phyloP scores from a whole-genome alignment of 306 rosid species.

The Adenanthera pavonina region DNA sequence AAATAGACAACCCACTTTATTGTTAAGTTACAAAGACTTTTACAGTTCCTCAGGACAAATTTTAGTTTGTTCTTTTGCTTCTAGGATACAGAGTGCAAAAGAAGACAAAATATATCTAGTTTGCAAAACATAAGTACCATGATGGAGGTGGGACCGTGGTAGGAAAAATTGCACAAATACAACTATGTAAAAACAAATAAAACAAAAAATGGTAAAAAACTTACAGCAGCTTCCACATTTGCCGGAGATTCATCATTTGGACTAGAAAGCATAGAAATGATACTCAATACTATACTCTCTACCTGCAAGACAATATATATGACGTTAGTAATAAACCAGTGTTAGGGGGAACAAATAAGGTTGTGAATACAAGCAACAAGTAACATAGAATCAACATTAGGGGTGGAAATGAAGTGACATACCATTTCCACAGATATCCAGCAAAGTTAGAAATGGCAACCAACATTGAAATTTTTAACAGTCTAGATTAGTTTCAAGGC shows the following conservation, averaged over 20 bases:
- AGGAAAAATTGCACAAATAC: conserved; percentile 3
- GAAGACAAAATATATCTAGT: conserved; percentile 6
- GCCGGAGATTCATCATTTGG: conserved; percentile 99
- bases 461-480: conserved; percentile 29
- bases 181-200: conserved; percentile 14
- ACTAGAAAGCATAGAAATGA: conserved; percentile 96
- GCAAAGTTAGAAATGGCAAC: conserved; percentile 29
- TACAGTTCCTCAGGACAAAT: neutral
- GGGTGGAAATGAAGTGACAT: conserved; percentile 1
- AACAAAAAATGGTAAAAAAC: conserved; percentile 42
- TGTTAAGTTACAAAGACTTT: neutral
- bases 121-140: conserved; percentile 13
- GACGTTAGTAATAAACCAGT: neutral
- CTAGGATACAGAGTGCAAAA: neutral
- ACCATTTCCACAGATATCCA: conserved; percentile 34
- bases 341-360: neutral
- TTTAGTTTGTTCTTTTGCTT: conserved; percentile 7
- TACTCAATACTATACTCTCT: conserved; percentile 98
- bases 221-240: conserved; percentile 98
- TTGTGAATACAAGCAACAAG: conserved; percentile 4
- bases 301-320: conserved; percentile 65
- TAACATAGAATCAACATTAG: conserved; percentile 11
- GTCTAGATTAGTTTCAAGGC: conserved; percentile 32
- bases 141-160: neutral
- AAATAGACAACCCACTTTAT: conserved; percentile 8